These are phyloP conservation scores for Quambalaria eucalypti DNA, from an alignment of 1,284 basidiomycete genomes.

Conservation along the genomic window DNA sequence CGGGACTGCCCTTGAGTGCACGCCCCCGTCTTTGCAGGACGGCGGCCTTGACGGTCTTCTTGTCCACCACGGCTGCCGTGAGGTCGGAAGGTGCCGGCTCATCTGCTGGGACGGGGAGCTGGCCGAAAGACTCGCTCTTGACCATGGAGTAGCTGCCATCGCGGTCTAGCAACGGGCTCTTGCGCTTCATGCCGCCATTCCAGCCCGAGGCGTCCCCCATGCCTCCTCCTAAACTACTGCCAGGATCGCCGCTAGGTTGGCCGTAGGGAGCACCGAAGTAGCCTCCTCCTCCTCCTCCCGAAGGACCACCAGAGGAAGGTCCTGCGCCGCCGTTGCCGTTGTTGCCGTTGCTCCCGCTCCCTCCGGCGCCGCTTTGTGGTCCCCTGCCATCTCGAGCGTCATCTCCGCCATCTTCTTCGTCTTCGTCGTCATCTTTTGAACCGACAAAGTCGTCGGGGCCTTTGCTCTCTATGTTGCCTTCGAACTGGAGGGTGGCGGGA, in stretches of 20 bases:
- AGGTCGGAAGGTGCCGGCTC: no score
- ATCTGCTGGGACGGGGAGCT: no score
- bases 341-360: neutral
- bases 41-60: neutral
- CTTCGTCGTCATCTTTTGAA: conserved; percentile 6
- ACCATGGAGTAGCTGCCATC: neutral
- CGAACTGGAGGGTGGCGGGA: conserved; percentile 1
- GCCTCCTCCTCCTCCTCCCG: neutral
- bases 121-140: neutral
- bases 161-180: neutral
- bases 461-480: conserved; percentile 6
- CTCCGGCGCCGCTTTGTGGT: neutral
- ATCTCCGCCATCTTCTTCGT: conserved; percentile 3
- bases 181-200: neutral
- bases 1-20: no score
- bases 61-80: neutral
- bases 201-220: neutral
- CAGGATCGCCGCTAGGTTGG: neutral
- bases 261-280: neutral
- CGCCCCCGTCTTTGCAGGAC: no score
- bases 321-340: no score
- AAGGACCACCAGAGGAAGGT: neutral
- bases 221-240: neutral
- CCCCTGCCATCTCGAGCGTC: neutral
- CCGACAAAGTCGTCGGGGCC: conserved; percentile 7